Evolutionary conservation across 2,329 filamentous ascomycete genomes (phyloP), one percentile per base, ranked within the genome.

Genomic region (Colletotrichum melonis): DNA sequence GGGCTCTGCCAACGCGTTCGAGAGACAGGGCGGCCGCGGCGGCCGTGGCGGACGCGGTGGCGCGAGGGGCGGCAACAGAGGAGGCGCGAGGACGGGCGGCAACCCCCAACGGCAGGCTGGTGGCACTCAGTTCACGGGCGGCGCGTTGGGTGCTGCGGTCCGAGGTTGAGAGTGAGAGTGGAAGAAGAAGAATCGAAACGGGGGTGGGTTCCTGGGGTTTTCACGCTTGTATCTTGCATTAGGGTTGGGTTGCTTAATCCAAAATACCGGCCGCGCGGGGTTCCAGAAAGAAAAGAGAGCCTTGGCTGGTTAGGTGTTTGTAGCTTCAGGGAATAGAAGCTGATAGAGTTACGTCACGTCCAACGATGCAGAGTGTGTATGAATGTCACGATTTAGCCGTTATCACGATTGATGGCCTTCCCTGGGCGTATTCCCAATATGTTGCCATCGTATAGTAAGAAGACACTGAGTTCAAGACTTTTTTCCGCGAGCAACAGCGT

Each of bases 1-100:
- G 84, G 97, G 97, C 78, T 98, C 95, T 78, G 92, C 94, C 72
- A 97, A 97, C 80, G 96, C 95, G 32, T 98, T 98, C 85, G 95
- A 98, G 88, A 89, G 96, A 82, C 95, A 98, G 87, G 94, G 94
- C 76, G 94, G 94, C 70, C 90, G 93, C 76, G 92, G 93, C 74
- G 89, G 90, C 62, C 90, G 92, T 32, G 91, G 93, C 60, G 94
- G 91, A 66, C 91, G 84, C 24, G 90, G 92, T 74, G 92, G 93
- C 55, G 87, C 88, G 67, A 86, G 92, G 56, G 85, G 88, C 30
- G 86, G 88, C 32, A 89, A 92, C 62, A 84, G 90, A 55, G 90
- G 92, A 56, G 92, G 92, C 67, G 86, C 90, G 46, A 85, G 89
- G 75, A 81, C 83, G 59, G 88, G 88, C 73, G 90, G 89, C 74